Evolutionary conservation across 2,329 filamentous ascomycete species (phyloP).

Genomic region (Alternaria brassicae): DNA sequence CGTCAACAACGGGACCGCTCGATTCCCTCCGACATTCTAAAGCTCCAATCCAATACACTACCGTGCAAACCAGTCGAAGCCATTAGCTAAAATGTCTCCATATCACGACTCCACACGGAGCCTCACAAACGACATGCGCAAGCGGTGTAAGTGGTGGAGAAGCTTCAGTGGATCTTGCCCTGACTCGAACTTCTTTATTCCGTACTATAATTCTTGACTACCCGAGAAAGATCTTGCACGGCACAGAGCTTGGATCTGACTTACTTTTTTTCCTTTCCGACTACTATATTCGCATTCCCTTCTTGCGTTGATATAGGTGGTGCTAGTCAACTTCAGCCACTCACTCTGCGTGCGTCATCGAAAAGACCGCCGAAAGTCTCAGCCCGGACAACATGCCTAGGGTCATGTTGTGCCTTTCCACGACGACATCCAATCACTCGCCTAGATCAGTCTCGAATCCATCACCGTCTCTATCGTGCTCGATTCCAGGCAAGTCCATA

Average conservation of each 20-base stretch:
- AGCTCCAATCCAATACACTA: background rate
- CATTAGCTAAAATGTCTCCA: background rate
- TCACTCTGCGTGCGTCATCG: background rate
- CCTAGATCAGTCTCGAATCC: background rate
- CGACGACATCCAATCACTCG: background rate
- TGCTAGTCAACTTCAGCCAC: background rate
- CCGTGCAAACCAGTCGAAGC: background rate
- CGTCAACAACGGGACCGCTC: background rate
- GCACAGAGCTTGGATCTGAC: background rate
- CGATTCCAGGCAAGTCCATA: background rate
- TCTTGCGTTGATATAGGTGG: background rate
- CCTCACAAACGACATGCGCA: background rate
- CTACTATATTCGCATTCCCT: background rate
- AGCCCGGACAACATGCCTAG: background rate
- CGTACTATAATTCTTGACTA: background rate
- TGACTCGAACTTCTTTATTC: background rate
- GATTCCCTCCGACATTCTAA: background rate
- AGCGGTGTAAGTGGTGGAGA: conserved; percentile 1
- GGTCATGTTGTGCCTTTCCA: background rate
- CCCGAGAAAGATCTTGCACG: background rate
- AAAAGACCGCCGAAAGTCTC: background rate
- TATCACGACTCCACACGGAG: background rate
- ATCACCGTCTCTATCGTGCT: background rate
- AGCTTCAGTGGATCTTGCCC: background rate
- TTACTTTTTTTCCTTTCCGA: background rate